A percentile compares a stretch with the other conserved stretches of the same genome.
Conservation (phyloP, 1,139 yeast species). For the Pichia terricola region DNA sequence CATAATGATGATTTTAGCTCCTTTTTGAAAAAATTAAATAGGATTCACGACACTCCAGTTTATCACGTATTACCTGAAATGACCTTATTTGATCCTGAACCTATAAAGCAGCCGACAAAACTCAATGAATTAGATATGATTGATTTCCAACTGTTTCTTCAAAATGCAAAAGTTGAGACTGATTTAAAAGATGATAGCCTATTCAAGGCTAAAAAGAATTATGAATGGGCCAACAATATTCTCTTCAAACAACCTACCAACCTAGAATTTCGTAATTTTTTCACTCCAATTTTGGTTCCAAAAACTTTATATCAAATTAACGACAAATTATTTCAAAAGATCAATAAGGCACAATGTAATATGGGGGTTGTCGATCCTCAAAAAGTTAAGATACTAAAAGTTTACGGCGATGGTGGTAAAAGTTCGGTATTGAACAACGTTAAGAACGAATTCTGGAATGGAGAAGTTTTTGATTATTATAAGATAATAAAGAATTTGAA, state of each 20-base stretch:
- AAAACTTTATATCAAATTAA: conserved; percentile 11
- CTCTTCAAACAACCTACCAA: conserved; percentile 30
- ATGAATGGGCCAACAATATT: conserved; percentile 40
- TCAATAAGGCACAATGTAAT: background rate
- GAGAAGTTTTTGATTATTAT: conserved; percentile 3
- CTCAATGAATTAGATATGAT: conserved; percentile 7
- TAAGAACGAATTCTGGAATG: conserved; percentile 4
- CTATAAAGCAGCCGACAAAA: conserved; percentile 9
- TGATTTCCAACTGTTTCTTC: conserved; percentile 28
- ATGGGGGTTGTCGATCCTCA: background rate
- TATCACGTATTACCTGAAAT: conserved; percentile 15
- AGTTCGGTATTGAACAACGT: conserved; percentile 1
- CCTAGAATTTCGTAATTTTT: conserved; percentile 38
- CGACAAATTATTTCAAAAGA: background rate
- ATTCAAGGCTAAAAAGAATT: conserved; percentile 43
- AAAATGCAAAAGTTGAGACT: conserved; percentile 33
- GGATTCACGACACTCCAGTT: conserved; percentile 12
- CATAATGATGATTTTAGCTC: conserved; percentile 1
- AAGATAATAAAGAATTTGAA: background rate
- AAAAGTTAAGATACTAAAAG: conserved; percentile 34
- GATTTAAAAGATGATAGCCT: conserved; percentile 33
- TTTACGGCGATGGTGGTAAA: conserved; percentile 27
- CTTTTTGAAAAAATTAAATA: conserved; percentile 15
- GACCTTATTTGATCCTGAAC: conserved; percentile 18
- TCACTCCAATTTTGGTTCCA: conserved; percentile 35